Base-by-base conservation (phyloP, 208 protist species). In the Leishmania aethiopica region DNA sequence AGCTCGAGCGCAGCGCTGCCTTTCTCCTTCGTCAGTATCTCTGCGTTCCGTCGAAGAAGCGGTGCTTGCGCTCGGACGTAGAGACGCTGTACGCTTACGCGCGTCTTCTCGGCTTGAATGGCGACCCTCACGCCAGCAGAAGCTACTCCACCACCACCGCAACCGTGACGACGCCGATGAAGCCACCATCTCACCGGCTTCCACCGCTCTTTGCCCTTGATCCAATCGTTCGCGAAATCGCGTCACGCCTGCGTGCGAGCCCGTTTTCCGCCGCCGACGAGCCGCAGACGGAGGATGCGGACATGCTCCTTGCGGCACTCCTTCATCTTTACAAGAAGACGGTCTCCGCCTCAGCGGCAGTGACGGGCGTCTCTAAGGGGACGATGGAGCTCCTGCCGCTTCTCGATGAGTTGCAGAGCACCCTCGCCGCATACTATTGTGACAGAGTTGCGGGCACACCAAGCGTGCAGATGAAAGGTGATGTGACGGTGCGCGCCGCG, bases 1-100 rank as follows among this genome's bases (percentile, higher is more conserved):
- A 49, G 25, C n/a, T 78, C 13, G 28, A 45, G 17, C 55, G 47
- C 60, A 45, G 22, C 51, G 51, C 55, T 1, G 51, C 19, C 40
- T 64, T 70, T 64, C n/a, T 82, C 15, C 32, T 86, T 22, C 82
- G 73, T 28, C 57, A 47, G 40, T 86, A 79, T 62, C 4, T 69
- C 22, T 2, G 37, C 55, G 40, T 45, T 37, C 35, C 73, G 2
- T 40, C 49, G 17, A 55, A 6, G 42, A 53, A 15, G 6, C 82
- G 82, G 8, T 66, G 42, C 40, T 17, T 82, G 51, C 82, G 82
- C 55, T 45, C 78, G 28, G 74, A 86, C 25, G 78, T 82, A 2
- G 74, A 86, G 82, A 57, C 47, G 62, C 66, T 86, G 25, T 82
- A 82, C 66, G 73, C 73, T 40, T 78, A 77, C 71, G 53, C 55